A percentile compares a stretch with the other conserved stretches of the same genome.
Conservation (phyloP, 148 eudicot genomes). For the Vaccinium darrowii region DNA sequence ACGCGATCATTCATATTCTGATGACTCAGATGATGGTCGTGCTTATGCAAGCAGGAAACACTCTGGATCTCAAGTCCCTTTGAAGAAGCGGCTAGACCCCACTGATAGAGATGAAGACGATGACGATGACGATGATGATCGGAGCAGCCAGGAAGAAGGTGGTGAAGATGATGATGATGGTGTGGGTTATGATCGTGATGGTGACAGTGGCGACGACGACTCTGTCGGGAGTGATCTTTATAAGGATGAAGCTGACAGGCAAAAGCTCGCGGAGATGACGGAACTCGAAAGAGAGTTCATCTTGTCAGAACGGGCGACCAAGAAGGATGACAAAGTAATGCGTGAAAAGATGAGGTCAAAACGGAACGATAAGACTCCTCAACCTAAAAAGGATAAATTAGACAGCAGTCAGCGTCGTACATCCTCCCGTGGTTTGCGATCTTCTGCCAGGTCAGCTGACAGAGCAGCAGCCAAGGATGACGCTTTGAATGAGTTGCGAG, state of each 20-base stretch:
- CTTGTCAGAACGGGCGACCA: conserved; percentile 73
- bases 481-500: conserved; percentile 75
- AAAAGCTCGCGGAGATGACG: conserved; percentile 71
- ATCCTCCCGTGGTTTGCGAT: conserved; percentile 67
- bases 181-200: conserved; percentile 51
- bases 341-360: conserved; percentile 68
- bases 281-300: conserved; percentile 89
- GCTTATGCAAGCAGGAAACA: conserved; percentile 67
- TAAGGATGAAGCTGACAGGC: conserved; percentile 75
- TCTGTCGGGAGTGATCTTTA: conserved; percentile 84
- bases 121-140: conserved; percentile 59
- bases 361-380: conserved; percentile 57
- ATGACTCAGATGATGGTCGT: conserved; percentile 82
- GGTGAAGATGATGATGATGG: conserved; percentile 32
- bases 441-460: conserved; percentile 77
- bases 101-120: conserved; percentile 43
- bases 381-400: conserved; percentile 48
- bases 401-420: conserved; percentile 51
- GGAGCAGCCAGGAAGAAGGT: conserved; percentile 60
- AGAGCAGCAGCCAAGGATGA: conserved; percentile 66
- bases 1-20: conserved; percentile 66
- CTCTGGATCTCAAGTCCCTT: conserved; percentile 74
- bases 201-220: conserved; percentile 57
- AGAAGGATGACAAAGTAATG: conserved; percentile 67
- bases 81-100: conserved; percentile 79